These are phyloP conservation scores for Penicillium odoratum DNA, from an alignment of 495 filamentous ascomycete species.

Conservation along the genomic window DNA sequence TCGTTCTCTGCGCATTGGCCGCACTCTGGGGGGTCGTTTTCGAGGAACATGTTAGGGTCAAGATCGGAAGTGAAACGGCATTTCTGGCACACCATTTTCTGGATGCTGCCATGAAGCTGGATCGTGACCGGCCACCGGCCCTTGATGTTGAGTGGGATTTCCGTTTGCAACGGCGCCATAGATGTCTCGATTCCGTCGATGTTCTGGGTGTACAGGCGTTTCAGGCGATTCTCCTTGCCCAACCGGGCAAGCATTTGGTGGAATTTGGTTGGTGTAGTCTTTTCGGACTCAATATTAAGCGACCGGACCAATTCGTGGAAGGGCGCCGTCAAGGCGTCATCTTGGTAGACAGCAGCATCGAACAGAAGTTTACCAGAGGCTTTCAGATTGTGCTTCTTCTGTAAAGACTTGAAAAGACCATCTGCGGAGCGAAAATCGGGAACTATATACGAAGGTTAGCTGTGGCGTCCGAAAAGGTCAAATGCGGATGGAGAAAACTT, in stretches of 20 bases:
- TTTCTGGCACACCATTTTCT: slow-evolving; percentile 95
- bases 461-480: slow-evolving; percentile 58
- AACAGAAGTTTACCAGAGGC: slow-evolving; percentile 94
- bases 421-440: slow-evolving; percentile 93
- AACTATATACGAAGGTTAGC: slow-evolving; percentile 52
- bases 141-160: slow-evolving; percentile 70
- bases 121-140: slow-evolving; percentile 91
- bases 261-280: slow-evolving; percentile 81
- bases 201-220: slow-evolving; percentile 93
- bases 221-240: slow-evolving; percentile 82
- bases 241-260: slow-evolving; percentile 92
- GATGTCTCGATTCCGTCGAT: slow-evolving; percentile 92
- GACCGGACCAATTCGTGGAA: slow-evolving; percentile 96
- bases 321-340: slow-evolving; percentile 78
- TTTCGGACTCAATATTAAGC: slow-evolving; percentile 70
- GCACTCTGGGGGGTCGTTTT: slow-evolving; percentile 82
- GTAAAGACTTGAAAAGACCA: slow-evolving; percentile 82
- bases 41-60: slow-evolving; percentile 75
- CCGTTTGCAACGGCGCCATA: slow-evolving; percentile 75
- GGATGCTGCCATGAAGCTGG: slow-evolving; percentile 90
- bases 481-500: slow-evolving; percentile 54
- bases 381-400: slow-evolving; percentile 84
- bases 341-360: slow-evolving; percentile 94
- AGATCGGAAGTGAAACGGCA: slow-evolving; percentile 78
- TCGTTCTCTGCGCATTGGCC: slow-evolving; percentile 73